Percentiles rank a stretch among this genome's conserved stretches.
These are phyloP conservation scores for Tricholoma hemisulphureum DNA, from an alignment of 768 basidiomycete species.

Conservation along the genomic window DNA sequence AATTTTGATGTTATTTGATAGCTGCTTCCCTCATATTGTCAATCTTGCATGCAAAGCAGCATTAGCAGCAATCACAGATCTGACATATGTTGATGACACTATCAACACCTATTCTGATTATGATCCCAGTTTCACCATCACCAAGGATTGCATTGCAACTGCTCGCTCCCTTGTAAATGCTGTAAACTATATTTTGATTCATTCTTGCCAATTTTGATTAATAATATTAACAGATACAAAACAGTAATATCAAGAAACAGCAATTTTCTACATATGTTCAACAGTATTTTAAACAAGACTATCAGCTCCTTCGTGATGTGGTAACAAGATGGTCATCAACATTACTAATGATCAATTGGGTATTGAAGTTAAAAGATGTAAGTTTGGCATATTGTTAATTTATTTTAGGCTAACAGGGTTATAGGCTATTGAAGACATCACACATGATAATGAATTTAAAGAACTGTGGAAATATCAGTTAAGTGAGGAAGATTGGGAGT, in stretches of 20 bases:
- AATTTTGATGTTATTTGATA: no score
- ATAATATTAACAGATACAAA: not conserved
- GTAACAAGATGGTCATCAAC: constrained; percentile 28
- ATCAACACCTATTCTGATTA: no score
- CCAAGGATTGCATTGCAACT: no score
- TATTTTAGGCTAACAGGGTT: not conserved
- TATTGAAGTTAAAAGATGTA: constrained; percentile 8
- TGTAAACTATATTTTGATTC: not conserved
- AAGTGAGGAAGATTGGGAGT: constrained; percentile 22
- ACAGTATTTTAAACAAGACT: not conserved
- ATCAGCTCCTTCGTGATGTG: not conserved
- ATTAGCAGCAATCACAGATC: no score
- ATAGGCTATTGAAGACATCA: constrained; percentile 3
- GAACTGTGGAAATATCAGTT: no score
- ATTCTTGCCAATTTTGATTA: not conserved
- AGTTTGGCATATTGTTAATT: constrained; percentile 20
- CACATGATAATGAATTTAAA: not conserved
- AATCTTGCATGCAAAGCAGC: no score
- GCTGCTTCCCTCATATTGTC: no score
- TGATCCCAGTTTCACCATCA: no score
- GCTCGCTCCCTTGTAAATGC: not conserved
- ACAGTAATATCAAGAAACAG: constrained; percentile 6
- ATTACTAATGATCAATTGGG: constrained; percentile 30
- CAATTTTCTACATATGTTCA: constrained; percentile 17
- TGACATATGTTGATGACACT: no score